A percentile compares a stretch with the other conserved stretches of the same genome.
Conservation (phyloP, 768 basidiomycete genomes). For the Tulasnella sp. region DNA sequence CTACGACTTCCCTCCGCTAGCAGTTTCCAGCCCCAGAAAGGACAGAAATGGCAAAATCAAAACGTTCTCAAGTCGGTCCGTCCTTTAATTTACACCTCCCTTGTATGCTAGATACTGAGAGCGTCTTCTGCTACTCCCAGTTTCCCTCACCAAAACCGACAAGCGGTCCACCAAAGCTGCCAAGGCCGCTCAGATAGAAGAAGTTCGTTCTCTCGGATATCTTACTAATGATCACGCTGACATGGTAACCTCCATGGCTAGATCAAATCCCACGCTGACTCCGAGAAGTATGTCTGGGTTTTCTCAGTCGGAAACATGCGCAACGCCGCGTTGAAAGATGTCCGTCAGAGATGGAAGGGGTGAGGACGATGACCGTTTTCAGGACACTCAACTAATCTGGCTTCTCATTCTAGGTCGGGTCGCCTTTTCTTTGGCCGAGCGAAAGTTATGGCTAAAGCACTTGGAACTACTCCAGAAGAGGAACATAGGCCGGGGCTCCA, state of each 20-base stretch:
- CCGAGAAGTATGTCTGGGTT: constrained; percentile 93
- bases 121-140: constrained; percentile 35
- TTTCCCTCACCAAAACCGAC: constrained; percentile 87
- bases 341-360: constrained; percentile 91
- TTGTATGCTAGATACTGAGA: too few species aligned
- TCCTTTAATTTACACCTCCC: constrained; percentile 6
- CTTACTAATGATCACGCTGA: background rate
- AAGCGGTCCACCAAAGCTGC: constrained; percentile 84
- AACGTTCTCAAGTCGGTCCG: constrained; percentile 80
- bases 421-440: constrained; percentile 83
- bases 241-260: constrained; percentile 30
- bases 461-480: constrained; percentile 78
- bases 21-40: background rate
- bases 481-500: constrained; percentile 74
- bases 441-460: constrained; percentile 91
- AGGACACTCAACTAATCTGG: constrained; percentile 19
- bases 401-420: constrained; percentile 50
- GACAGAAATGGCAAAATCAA: constrained; percentile 75
- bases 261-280: constrained; percentile 77
- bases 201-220: constrained; percentile 43
- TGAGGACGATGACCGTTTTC: constrained; percentile 30
- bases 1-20: background rate
- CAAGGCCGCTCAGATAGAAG: constrained; percentile 73
- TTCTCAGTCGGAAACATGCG: constrained; percentile 95
- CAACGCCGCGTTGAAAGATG: constrained; percentile 88